Evolutionary conservation across 1,284 basidiomycete species (phyloP), one percentile per base, ranked within the genome.

Genomic region (Tilletia indica): DNA sequence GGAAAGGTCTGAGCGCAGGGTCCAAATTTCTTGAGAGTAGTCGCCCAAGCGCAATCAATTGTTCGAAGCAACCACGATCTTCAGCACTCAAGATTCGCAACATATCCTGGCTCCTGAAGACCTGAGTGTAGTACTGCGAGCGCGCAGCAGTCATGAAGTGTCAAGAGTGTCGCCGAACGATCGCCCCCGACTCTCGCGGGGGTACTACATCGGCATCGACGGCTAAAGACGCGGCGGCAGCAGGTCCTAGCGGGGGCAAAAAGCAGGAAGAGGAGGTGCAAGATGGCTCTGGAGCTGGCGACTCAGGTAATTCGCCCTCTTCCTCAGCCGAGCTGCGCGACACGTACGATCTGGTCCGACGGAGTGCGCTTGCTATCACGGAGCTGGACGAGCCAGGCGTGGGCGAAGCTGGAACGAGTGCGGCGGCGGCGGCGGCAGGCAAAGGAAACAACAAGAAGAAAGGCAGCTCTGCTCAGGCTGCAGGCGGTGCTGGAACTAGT

Each of bases 261-360:
- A 8, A 45, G 42, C 42, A 14, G 3, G 42, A 45, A 14, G 42
- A 45, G 9, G 21, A 54, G 34, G 6, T 4, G 19, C 61, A 39
- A 38, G 12, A 39, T 16, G 61, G 38, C 61, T 11, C 61, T 5
- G 6, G 61, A 64, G 61, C 12, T 4, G 61, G 34, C 8, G 61
- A 64, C 61, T 39, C 21, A 11, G n/a, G 36, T 14, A 34, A 9
- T 11, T 64, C 61, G 36, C 61, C 61, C 16, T 64, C 61, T 3
- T 64, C 61, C 16, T 64, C 61, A 4, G 61, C 61, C 31, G 61
- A 64, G 36, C 61, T 64, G 34, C 31, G 36, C 31, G 61, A 64
- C 14, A 39, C 34, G 34, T 64, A 64, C 36, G 61, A 64, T 36
- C 9, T 64, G 12, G 61, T 64, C 36, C 61, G 61, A 19, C 61